Evolutionary conservation across 352 stramenopile species (phyloP).

Genomic region (Phytophthora crassamura): DNA sequence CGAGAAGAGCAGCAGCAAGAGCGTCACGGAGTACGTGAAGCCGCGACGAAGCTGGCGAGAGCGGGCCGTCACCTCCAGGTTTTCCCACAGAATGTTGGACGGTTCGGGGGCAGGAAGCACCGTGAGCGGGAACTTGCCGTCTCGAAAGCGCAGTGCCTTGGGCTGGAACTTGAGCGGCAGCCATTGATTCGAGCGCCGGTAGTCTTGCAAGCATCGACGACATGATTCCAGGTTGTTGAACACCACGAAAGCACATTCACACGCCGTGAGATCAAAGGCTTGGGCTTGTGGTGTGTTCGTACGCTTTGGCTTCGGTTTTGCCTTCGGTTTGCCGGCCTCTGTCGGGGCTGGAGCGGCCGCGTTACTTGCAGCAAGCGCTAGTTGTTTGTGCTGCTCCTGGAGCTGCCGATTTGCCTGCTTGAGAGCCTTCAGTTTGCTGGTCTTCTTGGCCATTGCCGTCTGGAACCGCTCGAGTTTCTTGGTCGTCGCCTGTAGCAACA

Average conservation of each 20-base stretch:
- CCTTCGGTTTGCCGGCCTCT: constrained; percentile 14
- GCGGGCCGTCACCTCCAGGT: constrained; percentile 72
- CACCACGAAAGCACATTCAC: constrained; percentile 86
- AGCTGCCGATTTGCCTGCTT: constrained; percentile 41
- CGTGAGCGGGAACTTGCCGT: constrained; percentile 50
- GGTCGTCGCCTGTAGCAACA: constrained; percentile 42
- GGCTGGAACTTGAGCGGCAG: constrained; percentile 62
- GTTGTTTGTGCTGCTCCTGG: constrained; percentile 17
- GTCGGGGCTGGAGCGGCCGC: not conserved
- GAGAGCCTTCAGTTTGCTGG: constrained; percentile 68
- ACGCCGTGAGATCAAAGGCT: constrained; percentile 66
- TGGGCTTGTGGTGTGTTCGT: constrained; percentile 33
- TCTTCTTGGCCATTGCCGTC: constrained; percentile 56
- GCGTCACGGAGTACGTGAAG: constrained; percentile 77
- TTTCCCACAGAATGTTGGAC: constrained; percentile 91
- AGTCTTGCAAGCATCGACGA: constrained; percentile 79
- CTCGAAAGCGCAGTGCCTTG: constrained; percentile 62
- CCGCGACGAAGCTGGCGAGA: constrained; percentile 67
- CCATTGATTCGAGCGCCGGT: constrained; percentile 57
- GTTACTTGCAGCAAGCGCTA: constrained; percentile 4
- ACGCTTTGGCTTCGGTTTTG: constrained; percentile 28
- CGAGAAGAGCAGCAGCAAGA: constrained; percentile 76
- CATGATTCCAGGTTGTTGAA: constrained; percentile 89
- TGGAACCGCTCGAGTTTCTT: constrained; percentile 44
- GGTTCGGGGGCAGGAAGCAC: constrained; percentile 73